phyloP scores from a whole-genome alignment of 2,329 filamentous ascomycete species.

The Ceratocystis smalleyi region DNA sequence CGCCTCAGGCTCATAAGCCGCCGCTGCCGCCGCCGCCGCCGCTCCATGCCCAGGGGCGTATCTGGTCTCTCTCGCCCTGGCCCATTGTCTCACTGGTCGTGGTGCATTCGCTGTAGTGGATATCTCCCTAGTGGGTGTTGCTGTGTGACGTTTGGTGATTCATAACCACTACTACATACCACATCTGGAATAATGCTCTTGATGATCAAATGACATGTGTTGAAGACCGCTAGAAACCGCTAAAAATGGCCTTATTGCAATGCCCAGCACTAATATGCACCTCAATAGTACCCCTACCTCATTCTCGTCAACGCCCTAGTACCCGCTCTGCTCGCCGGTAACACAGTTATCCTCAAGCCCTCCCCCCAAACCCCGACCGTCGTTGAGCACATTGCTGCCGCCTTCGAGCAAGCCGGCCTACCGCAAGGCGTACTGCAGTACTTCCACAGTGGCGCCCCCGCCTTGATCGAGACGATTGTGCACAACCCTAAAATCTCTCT shows the following conservation, averaged over 20 bases:
- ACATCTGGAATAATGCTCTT: not conserved
- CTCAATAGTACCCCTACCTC: conserved; percentile 70
- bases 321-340: conserved; percentile 78
- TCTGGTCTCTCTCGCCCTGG: not conserved
- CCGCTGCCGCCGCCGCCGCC: not conserved
- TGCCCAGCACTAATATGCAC: conserved; percentile 8
- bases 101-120: not conserved
- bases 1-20: not conserved
- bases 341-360: conserved; percentile 85
- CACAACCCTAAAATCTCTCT: conserved; percentile 60
- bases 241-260: conserved; percentile 10
- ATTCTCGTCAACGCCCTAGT: conserved; percentile 86
- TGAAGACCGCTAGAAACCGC: too few relatives aligned
- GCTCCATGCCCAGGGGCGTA: not conserved
- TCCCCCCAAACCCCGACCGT: conserved; percentile 90
- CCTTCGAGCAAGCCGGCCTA: conserved; percentile 67
- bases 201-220: too few relatives aligned
- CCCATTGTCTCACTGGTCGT: not conserved
- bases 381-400: conserved; percentile 63
- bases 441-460: conserved; percentile 73
- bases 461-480: conserved; percentile 62
- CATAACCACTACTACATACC: not conserved
- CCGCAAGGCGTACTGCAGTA: conserved; percentile 76
- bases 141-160: not conserved
- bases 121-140: not conserved